These are phyloP conservation scores for Coemansia sp. DNA, from an alignment of 192 early-diverging fungal genomes.

Conservation along the genomic window DNA sequence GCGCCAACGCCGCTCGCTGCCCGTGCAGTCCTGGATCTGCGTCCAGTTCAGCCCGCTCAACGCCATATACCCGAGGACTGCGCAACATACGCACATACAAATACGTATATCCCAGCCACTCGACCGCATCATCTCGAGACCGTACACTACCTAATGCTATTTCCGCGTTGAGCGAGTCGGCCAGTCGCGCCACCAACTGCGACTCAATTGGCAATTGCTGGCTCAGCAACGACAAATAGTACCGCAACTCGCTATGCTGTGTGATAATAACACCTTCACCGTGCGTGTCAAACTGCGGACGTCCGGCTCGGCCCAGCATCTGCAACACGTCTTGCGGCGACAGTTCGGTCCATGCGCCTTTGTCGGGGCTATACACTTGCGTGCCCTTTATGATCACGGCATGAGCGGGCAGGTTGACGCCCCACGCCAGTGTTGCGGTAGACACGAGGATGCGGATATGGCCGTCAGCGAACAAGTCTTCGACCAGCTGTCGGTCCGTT, in stretches of 20 bases:
- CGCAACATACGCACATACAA: conserved; percentile 95
- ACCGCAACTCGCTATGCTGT: conserved; percentile 86
- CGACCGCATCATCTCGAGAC: conserved; percentile 89
- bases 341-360: conserved; percentile 93
- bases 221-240: conserved; percentile 92
- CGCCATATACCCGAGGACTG: conserved; percentile 84
- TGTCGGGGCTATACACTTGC: conserved; percentile 94
- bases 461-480: conserved; percentile 89
- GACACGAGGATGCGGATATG: conserved; percentile 92
- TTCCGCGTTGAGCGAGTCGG: conserved; percentile 96
- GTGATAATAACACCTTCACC: conserved; percentile 99
- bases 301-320: conserved; percentile 97
- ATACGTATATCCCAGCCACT: conserved; percentile 96
- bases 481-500: conserved; percentile 87
- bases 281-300: conserved; percentile 93
- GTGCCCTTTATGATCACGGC: conserved; percentile 99
- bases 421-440: conserved; percentile 98
- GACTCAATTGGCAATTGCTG: conserved; percentile 98
- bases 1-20: conserved; percentile 86
- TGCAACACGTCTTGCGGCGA: conserved; percentile 96
- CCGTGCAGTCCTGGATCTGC: conserved; percentile 78
- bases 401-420: conserved; percentile 98
- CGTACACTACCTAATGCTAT: conserved; percentile 90
- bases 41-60: conserved; percentile 54
- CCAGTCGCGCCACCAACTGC: conserved; percentile 82